Conservation (phyloP, 176 grass and related monocot species). For the Saccharum spontaneum region DNA sequence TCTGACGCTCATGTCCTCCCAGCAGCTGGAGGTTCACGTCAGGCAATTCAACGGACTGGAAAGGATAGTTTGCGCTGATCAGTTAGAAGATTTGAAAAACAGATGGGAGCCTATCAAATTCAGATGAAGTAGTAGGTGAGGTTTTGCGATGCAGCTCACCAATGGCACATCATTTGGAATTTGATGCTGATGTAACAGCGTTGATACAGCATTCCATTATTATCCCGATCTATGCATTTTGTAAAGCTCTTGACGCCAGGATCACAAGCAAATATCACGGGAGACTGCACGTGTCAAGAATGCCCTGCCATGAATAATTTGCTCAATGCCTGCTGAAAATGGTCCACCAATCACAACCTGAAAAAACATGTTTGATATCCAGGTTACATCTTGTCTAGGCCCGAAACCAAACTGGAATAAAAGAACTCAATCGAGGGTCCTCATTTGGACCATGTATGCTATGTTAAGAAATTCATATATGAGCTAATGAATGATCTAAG, state of each 20-base stretch:
- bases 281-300: constrained; percentile 42
- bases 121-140: background rate
- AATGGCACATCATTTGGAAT: constrained; percentile 43
- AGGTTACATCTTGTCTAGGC: background rate
- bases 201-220: constrained; percentile 54
- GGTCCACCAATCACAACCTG: background rate
- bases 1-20: too few relatives aligned
- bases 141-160: constrained; percentile 29
- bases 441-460: background rate
- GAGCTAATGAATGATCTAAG: too few relatives aligned
- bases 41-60: constrained; percentile 53
- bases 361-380: constrained; percentile 43
- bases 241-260: constrained; percentile 28
- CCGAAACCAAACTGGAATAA: background rate
- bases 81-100: constrained; percentile 5
- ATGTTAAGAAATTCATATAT: background rate
- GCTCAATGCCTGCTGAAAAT: constrained; percentile 53
- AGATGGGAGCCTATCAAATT: background rate
- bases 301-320: constrained; percentile 64
- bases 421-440: too few relatives aligned
- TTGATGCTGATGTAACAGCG: constrained; percentile 53
- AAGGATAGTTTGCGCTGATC: background rate
- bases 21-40: constrained; percentile 67
- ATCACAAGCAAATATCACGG: constrained; percentile 59
- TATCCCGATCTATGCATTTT: constrained; percentile 53